Evolutionary conservation across 257 asterid species (phyloP).

Genomic region (Ilex aquifolium): DNA sequence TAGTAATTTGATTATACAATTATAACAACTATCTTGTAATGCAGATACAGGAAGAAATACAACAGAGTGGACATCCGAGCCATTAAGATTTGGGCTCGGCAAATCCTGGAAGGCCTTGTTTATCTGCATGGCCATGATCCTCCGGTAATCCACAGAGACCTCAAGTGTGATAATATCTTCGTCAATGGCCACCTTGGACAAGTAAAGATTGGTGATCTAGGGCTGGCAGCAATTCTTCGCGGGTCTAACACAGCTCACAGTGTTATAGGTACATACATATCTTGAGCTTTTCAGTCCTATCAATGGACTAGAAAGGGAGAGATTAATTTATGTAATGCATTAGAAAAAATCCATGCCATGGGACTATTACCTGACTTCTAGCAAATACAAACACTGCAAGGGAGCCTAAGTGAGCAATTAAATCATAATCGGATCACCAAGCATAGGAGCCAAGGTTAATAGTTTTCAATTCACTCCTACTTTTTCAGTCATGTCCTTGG

Average conservation of each 20-base stretch:
- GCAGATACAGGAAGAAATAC: slow-evolving; percentile 83
- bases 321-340: too few relatives aligned
- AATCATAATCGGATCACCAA: too few relatives aligned
- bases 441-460: too few relatives aligned
- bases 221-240: slow-evolving; percentile 74
- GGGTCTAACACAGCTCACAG: slow-evolving; percentile 79
- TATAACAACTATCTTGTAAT: slow-evolving; percentile 11
- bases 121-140: slow-evolving; percentile 88
- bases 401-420: too few relatives aligned
- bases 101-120: slow-evolving; percentile 81
- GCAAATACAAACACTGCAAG: too few relatives aligned
- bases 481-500: too few relatives aligned
- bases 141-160: slow-evolving; percentile 94
- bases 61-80: slow-evolving; percentile 63
- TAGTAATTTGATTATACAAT: neutral
- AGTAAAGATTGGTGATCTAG: slow-evolving; percentile 96
- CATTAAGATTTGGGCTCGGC: slow-evolving; percentile 86
- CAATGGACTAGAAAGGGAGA: too few relatives aligned
- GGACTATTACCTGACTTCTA: too few relatives aligned
- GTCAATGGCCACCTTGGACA: slow-evolving; percentile 97
- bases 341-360: too few relatives aligned
- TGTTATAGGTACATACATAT: slow-evolving; percentile 52
- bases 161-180: slow-evolving; percentile 88
- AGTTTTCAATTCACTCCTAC: too few relatives aligned
- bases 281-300: too few relatives aligned